Evolutionary conservation across 805 yeast species (phyloP).

Genomic region (Yueomyces sp.): DNA sequence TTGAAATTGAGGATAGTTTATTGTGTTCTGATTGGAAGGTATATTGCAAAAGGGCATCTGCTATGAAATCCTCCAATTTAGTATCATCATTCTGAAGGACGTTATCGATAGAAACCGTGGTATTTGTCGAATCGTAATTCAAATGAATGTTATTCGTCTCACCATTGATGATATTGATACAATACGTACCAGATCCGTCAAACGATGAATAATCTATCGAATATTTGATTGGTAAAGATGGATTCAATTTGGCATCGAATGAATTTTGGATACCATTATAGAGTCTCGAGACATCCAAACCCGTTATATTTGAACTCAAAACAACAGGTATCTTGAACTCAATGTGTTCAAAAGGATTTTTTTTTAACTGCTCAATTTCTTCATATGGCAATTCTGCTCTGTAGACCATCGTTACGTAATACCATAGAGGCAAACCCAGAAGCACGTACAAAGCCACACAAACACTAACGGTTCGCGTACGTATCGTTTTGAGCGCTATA

Average conservation of each 20-base stretch:
- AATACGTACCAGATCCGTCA: neutral
- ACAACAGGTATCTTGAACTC: constrained; percentile 31
- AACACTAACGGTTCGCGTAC: constrained; percentile 12
- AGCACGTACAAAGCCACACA: constrained; percentile 19
- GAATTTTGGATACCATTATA: constrained; percentile 40
- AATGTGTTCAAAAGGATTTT: constrained; percentile 30
- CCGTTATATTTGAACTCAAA: constrained; percentile 30
- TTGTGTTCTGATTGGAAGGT: neutral
- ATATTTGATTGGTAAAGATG: neutral
- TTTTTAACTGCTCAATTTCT: constrained; percentile 24
- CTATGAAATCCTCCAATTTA: constrained; percentile 17
- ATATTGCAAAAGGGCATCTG: constrained; percentile 4
- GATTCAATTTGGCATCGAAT: constrained; percentile 24
- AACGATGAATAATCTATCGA: neutral
- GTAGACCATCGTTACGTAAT: constrained; percentile 28
- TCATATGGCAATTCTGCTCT: constrained; percentile 28
- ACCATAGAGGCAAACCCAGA: constrained; percentile 31
- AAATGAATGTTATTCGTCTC: neutral
- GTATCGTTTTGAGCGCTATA: constrained; percentile 1
- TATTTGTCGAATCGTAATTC: neutral
- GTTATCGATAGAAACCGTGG: neutral
- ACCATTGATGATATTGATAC: neutral
- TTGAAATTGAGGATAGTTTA: neutral
- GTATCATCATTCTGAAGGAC: constrained; percentile 2
- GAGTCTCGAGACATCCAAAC: constrained; percentile 46